Evolutionary conservation across 1,284 basidiomycete species (phyloP).

Genomic region (Porodaedalea pini): DNA sequence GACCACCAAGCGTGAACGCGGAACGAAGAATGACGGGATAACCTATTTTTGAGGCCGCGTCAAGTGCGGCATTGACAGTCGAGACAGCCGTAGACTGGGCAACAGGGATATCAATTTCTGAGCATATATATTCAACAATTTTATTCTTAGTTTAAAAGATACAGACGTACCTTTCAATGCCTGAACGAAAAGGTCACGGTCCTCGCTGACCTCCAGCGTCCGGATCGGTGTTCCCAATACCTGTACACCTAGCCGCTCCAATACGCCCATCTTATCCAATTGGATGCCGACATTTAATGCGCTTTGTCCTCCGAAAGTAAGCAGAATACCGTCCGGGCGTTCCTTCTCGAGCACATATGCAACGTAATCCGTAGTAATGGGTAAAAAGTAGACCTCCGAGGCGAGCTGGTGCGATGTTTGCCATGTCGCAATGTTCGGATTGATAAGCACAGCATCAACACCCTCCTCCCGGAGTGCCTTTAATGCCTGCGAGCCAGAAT

Average conservation of each 20-base stretch:
- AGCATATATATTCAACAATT: slow-evolving; percentile 11
- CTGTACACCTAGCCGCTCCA: slow-evolving; percentile 91
- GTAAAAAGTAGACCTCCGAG: slow-evolving; percentile 96
- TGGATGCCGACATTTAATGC: slow-evolving; percentile 98
- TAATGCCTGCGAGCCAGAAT: slow-evolving; percentile 97
- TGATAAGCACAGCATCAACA: slow-evolving; percentile 92
- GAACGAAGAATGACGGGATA: slow-evolving; percentile 99
- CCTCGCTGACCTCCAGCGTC: slow-evolving; percentile 95
- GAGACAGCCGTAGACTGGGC: slow-evolving; percentile 97
- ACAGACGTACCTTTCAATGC: slow-evolving; percentile 79
- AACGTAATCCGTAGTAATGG: slow-evolving; percentile 96
- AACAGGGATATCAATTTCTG: slow-evolving; percentile 97
- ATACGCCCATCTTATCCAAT: slow-evolving; percentile 95
- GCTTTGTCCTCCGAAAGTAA: slow-evolving; percentile 98
- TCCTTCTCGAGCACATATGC: slow-evolving; percentile 99
- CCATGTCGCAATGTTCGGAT: slow-evolving; percentile 97
- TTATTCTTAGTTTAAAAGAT: slow-evolving; percentile 1
- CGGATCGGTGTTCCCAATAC: slow-evolving; percentile 95
- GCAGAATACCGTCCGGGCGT: slow-evolving; percentile 92
- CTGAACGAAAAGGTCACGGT: slow-evolving; percentile 95
- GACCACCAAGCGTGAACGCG: slow-evolving; percentile 96
- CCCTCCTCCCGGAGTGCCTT: slow-evolving; percentile 97
- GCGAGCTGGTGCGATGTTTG: slow-evolving; percentile 97
- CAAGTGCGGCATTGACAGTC: slow-evolving; percentile 88
- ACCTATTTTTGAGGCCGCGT: slow-evolving; percentile 88